Evolutionary conservation across 208 protist species (phyloP), one percentile per base, ranked within the genome.

Genomic region (Trypanosoma platydactyli): DNA sequence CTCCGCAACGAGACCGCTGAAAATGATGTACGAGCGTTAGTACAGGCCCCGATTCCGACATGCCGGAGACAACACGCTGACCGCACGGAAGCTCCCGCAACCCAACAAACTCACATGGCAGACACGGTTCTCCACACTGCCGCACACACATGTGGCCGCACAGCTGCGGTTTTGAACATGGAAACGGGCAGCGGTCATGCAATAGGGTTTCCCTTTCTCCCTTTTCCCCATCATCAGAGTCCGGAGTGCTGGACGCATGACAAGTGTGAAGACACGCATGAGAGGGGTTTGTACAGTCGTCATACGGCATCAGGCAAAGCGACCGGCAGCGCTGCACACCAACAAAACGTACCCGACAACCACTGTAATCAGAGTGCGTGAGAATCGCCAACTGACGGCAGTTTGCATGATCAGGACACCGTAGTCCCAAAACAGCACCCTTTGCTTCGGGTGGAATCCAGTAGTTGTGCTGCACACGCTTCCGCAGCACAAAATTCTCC

Each of bases 61-160:
- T 74, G 18, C 91, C 91, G 41, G 80, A 79, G 42, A 94, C 73
- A 24, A 94, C 88, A 11, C 79, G 75, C 76, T 96, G 91, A 11
- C 91, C 91, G 54, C 91, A 96, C 56, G 78, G 12, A 35, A 96
- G 81, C 59, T 89, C 76, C 5, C 59, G 57, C 41, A 92, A 68
- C 12, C 86, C 87, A 25, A 82, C 68, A 60, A 91, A 91, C 29
- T 74, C 64, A 60, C 91, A 96, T 59, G 86, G 83, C 22, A 68
- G 71, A 60, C 88, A 94, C 16, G 66, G 46, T n/a, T 84, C 84
- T 24, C 83, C 83, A 62, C 91, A 96, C 30, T 64, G 60, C 35
- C 76, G 76, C 45, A 79, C 50, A 64, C 91, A 94, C 20, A 81
- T 15, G 71, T 96, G 91, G 29, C 86, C 84, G 56, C 91, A 96